phyloP scores from a whole-genome alignment of 768 basidiomycete species.

The Amanita exitialis region DNA sequence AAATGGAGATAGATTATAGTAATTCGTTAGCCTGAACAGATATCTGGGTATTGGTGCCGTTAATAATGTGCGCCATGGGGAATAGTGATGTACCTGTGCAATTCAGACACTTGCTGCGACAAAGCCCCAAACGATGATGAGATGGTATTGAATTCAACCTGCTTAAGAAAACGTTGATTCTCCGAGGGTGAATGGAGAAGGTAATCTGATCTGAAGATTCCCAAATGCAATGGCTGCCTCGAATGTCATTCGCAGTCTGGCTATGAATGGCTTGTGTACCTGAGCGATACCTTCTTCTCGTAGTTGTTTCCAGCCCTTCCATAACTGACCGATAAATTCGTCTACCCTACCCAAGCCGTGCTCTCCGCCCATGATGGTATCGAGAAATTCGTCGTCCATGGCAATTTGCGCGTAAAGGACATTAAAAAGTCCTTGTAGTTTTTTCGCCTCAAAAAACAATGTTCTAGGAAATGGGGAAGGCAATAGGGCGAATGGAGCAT shows the following conservation, averaged over 20 bases:
- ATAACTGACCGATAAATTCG: slow-evolving; percentile 76
- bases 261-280: slow-evolving; percentile 17
- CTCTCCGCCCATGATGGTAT: slow-evolving; percentile 73
- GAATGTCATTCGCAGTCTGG: neutral
- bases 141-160: slow-evolving; percentile 98
- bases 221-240: slow-evolving; percentile 69
- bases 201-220: slow-evolving; percentile 93
- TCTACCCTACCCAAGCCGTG: slow-evolving; percentile 75
- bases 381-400: slow-evolving; percentile 69
- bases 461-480: slow-evolving; percentile 78
- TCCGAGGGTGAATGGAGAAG: slow-evolving; percentile 54
- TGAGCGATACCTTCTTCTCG: slow-evolving; percentile 49
- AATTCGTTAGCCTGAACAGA: slow-evolving; percentile 53
- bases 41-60: slow-evolving; percentile 35
- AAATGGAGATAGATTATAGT: slow-evolving; percentile 50
- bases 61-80: neutral
- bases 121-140: slow-evolving; percentile 84
- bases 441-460: slow-evolving; percentile 55
- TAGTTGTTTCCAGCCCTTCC: slow-evolving; percentile 76
- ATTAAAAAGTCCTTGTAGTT: slow-evolving; percentile 74
- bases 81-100: slow-evolving; percentile 57
- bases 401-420: slow-evolving; percentile 79
- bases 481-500: slow-evolving; percentile 83
- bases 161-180: slow-evolving; percentile 50
- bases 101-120: slow-evolving; percentile 50